Percentiles rank a stretch among this genome's conserved stretches.
phyloP scores from a whole-genome alignment of 148 eudicot genomes.

The Suaeda aralocaspica region DNA sequence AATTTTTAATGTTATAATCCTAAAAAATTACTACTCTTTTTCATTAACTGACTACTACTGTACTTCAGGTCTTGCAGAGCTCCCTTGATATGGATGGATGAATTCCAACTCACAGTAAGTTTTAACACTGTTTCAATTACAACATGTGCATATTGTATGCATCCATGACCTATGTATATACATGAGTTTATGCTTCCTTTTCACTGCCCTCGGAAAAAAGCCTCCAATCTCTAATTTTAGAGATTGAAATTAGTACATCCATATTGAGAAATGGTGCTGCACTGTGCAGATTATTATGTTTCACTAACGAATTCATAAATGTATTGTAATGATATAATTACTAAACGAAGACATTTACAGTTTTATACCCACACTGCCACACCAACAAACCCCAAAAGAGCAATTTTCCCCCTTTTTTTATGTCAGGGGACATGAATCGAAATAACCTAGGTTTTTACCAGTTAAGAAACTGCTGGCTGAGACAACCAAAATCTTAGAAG shows the following conservation, averaged over 20 bases:
- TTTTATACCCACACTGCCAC: conserved; percentile 14
- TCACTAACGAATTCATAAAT: conserved; percentile 2
- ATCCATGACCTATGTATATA: too few relatives aligned
- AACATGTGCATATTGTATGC: conserved; percentile 4
- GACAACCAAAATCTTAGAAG: conserved; percentile 5
- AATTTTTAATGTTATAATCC: not conserved
- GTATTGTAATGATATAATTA: conserved; percentile 1
- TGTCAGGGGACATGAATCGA: not conserved
- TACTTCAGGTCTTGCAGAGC: conserved; percentile 16
- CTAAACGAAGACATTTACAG: not conserved
- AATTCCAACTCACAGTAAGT: conserved; percentile 22
- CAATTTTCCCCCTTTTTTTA: not conserved
- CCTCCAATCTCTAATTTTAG: not conserved
- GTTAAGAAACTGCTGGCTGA: too few relatives aligned
- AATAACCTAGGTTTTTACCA: not conserved
- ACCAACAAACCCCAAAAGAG: not conserved
- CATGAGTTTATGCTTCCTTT: not conserved
- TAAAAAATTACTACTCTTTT: not conserved
- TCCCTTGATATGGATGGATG: conserved; percentile 20
- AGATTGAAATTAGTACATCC: not conserved
- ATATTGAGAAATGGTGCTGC: not conserved
- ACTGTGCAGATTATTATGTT: conserved; percentile 5
- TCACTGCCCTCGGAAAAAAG: not conserved
- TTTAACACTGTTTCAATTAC: not conserved
- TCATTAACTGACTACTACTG: conserved; percentile 2